Evolutionary conservation across 768 basidiomycete genomes (phyloP).

Genomic region (Rhodotorula kratochvilovae): DNA sequence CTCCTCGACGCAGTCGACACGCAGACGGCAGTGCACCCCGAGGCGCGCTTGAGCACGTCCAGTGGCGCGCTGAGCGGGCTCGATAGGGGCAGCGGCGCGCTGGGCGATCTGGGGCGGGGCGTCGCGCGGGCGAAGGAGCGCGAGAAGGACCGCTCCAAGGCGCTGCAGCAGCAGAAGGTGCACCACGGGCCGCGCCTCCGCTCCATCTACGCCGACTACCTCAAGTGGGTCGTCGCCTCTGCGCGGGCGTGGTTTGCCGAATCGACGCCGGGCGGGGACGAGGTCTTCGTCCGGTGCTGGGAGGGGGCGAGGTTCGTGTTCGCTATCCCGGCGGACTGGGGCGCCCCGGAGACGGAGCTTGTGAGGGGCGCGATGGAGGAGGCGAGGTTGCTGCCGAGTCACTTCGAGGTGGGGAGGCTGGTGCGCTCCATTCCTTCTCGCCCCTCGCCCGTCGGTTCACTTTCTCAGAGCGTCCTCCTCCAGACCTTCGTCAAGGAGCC

Average conservation of each 20-base stretch:
- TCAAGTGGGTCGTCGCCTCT: conserved; percentile 19
- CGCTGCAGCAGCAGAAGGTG: neutral
- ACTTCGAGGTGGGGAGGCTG: neutral
- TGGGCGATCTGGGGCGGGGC: neutral
- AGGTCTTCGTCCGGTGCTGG: conserved; percentile 26
- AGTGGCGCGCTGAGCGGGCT: neutral
- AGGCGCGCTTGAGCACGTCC: too few species aligned
- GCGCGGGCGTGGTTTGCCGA: conserved; percentile 30
- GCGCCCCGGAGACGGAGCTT: neutral
- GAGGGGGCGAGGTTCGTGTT: neutral
- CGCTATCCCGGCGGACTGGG: conserved; percentile 19
- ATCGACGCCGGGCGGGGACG: neutral
- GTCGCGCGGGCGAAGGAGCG: neutral
- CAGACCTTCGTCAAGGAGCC: conserved; percentile 29
- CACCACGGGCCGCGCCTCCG: conserved; percentile 11
- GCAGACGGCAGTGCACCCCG: too few species aligned
- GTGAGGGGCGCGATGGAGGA: conserved; percentile 9
- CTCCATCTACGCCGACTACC: conserved; percentile 16
- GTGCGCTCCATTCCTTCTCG: neutral
- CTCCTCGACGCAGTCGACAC: conserved; percentile 13
- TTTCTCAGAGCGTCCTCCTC: neutral
- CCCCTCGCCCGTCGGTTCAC: neutral
- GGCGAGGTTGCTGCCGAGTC: conserved; percentile 1
- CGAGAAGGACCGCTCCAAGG: conserved; percentile 1
- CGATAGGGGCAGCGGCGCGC: conserved; percentile 1